Evolutionary conservation across 805 yeast species (phyloP).

Genomic region (Brettanomyces sp.): DNA sequence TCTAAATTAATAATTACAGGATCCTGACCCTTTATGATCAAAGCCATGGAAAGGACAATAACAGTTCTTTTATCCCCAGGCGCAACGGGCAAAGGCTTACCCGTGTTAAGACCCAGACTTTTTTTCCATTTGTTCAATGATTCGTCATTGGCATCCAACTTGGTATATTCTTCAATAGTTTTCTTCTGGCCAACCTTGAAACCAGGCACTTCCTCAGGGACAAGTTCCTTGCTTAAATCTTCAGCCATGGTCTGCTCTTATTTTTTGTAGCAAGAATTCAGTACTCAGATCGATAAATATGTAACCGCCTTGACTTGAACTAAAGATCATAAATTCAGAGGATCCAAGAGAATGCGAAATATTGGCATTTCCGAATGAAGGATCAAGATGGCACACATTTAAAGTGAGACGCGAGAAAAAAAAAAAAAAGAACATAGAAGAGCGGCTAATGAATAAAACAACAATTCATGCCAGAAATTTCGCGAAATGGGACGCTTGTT

Average conservation of each 20-base stretch:
- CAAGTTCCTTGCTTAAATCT: slow-evolving; percentile 40
- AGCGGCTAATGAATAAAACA: too few species aligned
- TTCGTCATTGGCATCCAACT: slow-evolving; percentile 84
- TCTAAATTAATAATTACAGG: slow-evolving; percentile 67
- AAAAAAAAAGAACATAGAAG: too few species aligned
- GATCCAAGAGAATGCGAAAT: too few species aligned
- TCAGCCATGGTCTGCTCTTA: slow-evolving; percentile 5
- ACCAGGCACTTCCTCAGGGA: slow-evolving; percentile 54
- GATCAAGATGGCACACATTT: too few species aligned
- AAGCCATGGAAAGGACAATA: slow-evolving; percentile 68
- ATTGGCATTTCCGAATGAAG: too few species aligned
- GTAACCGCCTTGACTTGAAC: too few species aligned
- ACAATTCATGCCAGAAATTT: too few species aligned
- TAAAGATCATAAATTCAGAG: too few species aligned
- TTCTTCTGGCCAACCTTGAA: slow-evolving; percentile 63
- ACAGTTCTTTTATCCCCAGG: slow-evolving; percentile 70
- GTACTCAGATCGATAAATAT: too few species aligned
- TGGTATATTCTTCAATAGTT: slow-evolving; percentile 73
- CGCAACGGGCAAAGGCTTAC: slow-evolving; percentile 49
- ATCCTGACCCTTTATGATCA: slow-evolving; percentile 55
- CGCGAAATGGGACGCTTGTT: too few species aligned
- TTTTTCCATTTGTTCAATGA: slow-evolving; percentile 87
- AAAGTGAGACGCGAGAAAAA: too few species aligned
- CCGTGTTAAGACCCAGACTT: slow-evolving; percentile 65
- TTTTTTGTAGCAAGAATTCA: too few species aligned